phyloP scores from a whole-genome alignment of 805 yeast genomes.

The Starmerella gropengiesseri region DNA sequence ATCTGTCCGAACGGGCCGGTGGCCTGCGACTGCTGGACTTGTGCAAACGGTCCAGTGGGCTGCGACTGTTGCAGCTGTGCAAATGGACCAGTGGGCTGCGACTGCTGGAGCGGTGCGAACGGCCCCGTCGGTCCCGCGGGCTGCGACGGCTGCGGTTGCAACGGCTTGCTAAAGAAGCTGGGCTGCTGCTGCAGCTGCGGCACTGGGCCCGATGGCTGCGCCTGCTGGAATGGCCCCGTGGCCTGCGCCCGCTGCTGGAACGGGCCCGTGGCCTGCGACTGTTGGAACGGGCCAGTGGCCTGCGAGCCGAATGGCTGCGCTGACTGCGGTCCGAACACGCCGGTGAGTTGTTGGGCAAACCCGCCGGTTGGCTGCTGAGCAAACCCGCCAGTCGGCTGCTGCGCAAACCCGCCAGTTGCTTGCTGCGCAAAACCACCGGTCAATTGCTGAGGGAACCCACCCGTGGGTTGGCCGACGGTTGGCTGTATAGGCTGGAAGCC shows the following conservation, averaged over 20 bases:
- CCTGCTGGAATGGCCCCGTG: background rate
- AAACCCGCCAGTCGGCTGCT: conserved; percentile 17
- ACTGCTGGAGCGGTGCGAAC: conserved; percentile 7
- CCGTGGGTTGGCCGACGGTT: conserved; percentile 10
- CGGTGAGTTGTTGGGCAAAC: conserved; percentile 9
- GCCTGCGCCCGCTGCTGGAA: background rate
- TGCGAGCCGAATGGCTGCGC: conserved; percentile 24
- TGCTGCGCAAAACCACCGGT: conserved; percentile 22
- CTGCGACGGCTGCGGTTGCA: background rate
- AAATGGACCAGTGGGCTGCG: conserved; percentile 5
- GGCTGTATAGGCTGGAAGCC: conserved; percentile 25
- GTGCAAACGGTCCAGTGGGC: conserved; percentile 20
- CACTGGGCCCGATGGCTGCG: background rate
- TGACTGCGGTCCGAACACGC: conserved; percentile 25
- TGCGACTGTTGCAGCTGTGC: conserved; percentile 2
- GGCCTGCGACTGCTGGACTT: conserved; percentile 2
- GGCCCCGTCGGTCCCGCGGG: conserved; percentile 9
- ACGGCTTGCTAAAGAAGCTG: too few species aligned
- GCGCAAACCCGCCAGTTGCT: background rate
- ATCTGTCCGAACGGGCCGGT: background rate
- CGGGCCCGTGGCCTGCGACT: background rate
- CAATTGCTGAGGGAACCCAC: conserved; percentile 25
- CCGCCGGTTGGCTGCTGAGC: conserved; percentile 27
- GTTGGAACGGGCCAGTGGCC: conserved; percentile 19
- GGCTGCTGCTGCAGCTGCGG: background rate